Percentiles rank a stretch among this genome's conserved stretches.
These are phyloP conservation scores for Aspergillus terreus DNA, from an alignment of 2,329 filamentous ascomycete genomes.

Conservation along the genomic window DNA sequence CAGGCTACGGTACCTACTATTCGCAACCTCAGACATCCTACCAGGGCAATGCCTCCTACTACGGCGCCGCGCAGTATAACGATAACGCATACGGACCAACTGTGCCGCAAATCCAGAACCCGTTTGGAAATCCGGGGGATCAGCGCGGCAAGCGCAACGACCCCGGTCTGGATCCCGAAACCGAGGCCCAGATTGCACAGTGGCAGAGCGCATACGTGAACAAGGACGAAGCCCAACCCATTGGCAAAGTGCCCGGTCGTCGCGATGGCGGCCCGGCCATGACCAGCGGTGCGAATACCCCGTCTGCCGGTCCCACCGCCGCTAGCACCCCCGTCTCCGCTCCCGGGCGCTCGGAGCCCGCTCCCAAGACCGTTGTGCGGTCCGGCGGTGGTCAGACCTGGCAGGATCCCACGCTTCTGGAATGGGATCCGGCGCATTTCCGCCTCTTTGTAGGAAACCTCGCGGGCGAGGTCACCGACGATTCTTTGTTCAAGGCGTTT, in stretches of 20 bases:
- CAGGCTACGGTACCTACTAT: slow-evolving; percentile 40
- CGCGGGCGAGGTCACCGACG: slow-evolving; percentile 94
- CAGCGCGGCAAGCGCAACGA: slow-evolving; percentile 34
- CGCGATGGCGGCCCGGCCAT: slow-evolving; percentile 35
- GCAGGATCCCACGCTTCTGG: slow-evolving; percentile 82
- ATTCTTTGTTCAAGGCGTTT: slow-evolving; percentile 91
- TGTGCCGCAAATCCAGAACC: slow-evolving; percentile 71
- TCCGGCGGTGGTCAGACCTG: slow-evolving; percentile 88
- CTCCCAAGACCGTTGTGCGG: slow-evolving; percentile 80
- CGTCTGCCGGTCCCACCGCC: slow-evolving; percentile 26
- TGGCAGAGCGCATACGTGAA: slow-evolving; percentile 87
- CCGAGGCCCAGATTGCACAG: slow-evolving; percentile 87
- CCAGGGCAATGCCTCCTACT: slow-evolving; percentile 39
- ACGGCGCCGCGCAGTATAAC: slow-evolving; percentile 47
- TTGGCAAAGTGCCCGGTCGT: slow-evolving; percentile 38
- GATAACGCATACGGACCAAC: slow-evolving; percentile 47
- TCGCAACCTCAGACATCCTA: slow-evolving; percentile 37
- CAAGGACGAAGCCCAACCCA: slow-evolving; percentile 50
- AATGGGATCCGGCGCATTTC: slow-evolving; percentile 94
- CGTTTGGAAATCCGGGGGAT: slow-evolving; percentile 65
- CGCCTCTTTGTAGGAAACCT: slow-evolving; percentile 96
- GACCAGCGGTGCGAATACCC: slow-evolving; percentile 34
- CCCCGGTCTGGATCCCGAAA: slow-evolving; percentile 64
- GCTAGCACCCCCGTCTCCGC: slow-evolving; percentile 43
- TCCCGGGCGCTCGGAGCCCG: slow-evolving; percentile 38